Evolutionary conservation across 306 rosid species (phyloP).

Genomic region (Abrus precatorius): DNA sequence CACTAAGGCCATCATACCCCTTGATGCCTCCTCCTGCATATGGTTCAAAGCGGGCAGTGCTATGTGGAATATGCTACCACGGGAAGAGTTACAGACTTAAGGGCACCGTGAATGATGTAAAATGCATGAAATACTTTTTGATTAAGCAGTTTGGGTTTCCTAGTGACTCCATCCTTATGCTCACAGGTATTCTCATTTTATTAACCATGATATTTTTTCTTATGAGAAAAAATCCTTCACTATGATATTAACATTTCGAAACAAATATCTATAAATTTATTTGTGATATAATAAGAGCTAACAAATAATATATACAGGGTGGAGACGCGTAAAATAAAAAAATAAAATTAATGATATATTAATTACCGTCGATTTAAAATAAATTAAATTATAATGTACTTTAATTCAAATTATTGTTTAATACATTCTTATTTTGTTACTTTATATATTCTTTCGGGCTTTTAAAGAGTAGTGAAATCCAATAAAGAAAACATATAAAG

Average conservation of each 20-base stretch:
- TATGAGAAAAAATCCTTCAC: too few relatives aligned
- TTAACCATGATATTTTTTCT: not conserved
- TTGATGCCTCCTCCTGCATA: constrained; percentile 21
- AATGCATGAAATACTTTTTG: constrained; percentile 57
- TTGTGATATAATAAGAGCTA: too few relatives aligned
- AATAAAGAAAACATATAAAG: too few relatives aligned
- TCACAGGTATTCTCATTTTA: constrained; percentile 54
- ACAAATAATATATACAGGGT: not conserved
- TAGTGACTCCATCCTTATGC: constrained; percentile 54
- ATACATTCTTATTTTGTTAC: not conserved
- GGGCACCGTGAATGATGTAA: constrained; percentile 56
- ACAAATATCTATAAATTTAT: not conserved
- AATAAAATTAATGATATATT: too few relatives aligned
- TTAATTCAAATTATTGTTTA: too few relatives aligned
- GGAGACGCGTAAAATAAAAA: not conserved
- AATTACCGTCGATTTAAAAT: too few relatives aligned
- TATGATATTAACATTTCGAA: not conserved
- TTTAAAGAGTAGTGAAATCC: too few relatives aligned
- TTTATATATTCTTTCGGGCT: not conserved
- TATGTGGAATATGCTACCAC: constrained; percentile 65
- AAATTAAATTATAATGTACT: too few relatives aligned
- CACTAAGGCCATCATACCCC: constrained; percentile 26
- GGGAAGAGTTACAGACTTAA: constrained; percentile 48
- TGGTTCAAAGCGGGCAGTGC: constrained; percentile 61
- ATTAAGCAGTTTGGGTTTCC: constrained; percentile 54